Evolutionary conservation across 306 rosid genomes (phyloP).

Genomic region (Castanospermum australe): DNA sequence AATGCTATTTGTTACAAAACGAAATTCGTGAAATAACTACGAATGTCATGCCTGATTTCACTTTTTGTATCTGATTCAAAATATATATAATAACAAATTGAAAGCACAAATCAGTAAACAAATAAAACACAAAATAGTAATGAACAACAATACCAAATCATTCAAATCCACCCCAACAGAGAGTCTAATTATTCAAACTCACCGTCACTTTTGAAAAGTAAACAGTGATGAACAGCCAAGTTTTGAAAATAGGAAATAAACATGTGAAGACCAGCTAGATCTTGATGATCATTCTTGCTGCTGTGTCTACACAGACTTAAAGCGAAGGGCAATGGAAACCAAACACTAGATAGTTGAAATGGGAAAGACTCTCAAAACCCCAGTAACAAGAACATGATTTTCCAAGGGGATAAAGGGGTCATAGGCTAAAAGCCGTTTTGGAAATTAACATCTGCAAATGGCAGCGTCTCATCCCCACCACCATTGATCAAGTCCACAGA

Average conservation of each 20-base stretch:
- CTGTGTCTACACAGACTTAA: not conserved
- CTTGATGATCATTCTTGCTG: not conserved
- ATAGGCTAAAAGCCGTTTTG: not conserved
- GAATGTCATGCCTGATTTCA: too few relatives aligned
- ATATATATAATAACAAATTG: too few relatives aligned
- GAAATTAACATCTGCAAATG: constrained; percentile 14
- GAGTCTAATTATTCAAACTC: not conserved
- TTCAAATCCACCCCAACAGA: not conserved
- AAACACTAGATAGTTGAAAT: not conserved
- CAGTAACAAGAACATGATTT: not conserved
- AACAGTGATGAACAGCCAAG: not conserved
- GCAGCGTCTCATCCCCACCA: not conserved
- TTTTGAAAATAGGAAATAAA: not conserved
- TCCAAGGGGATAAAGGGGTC: not conserved
- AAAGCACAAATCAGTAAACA: too few relatives aligned
- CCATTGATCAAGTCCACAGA: not conserved
- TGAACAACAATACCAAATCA: too few relatives aligned
- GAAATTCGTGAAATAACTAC: too few relatives aligned
- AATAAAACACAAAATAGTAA: too few relatives aligned
- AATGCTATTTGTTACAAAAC: too few relatives aligned
- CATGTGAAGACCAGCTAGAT: not conserved
- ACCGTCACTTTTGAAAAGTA: not conserved
- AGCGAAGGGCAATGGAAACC: not conserved
- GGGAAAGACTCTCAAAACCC: not conserved
- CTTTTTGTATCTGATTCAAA: too few relatives aligned